These are phyloP conservation scores for Termitomyces sp. DNA, from an alignment of 768 basidiomycete genomes.

Conservation along the genomic window DNA sequence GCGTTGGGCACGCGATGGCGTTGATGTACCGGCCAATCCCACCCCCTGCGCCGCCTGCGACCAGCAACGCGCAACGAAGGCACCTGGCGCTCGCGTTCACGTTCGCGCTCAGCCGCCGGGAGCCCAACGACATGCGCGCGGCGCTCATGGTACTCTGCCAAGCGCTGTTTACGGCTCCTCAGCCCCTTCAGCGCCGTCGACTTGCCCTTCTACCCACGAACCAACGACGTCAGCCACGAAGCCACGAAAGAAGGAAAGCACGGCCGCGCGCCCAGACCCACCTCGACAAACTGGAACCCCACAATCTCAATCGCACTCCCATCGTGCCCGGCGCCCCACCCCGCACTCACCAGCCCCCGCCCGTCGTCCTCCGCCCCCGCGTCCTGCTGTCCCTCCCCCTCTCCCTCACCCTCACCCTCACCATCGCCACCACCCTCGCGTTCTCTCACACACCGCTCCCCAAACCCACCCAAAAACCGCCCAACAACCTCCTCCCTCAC, in stretches of 20 bases:
- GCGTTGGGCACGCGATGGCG: slow-evolving; percentile 31
- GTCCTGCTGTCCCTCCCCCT: slow-evolving; percentile 26
- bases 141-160: slow-evolving; percentile 62
- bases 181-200: slow-evolving; percentile 44
- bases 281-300: slow-evolving; percentile 58
- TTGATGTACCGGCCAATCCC: slow-evolving; percentile 26
- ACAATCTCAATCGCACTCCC: slow-evolving; percentile 74
- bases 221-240: not conserved
- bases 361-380: slow-evolving; percentile 40
- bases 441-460: slow-evolving; percentile 32
- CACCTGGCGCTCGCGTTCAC: not conserved
- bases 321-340: slow-evolving; percentile 78
- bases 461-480: slow-evolving; percentile 41
- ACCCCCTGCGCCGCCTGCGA: slow-evolving; percentile 37
- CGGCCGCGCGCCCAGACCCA: slow-evolving; percentile 24
- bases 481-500: slow-evolving; percentile 41
- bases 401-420: slow-evolving; percentile 26
- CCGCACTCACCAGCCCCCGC: slow-evolving; percentile 55
- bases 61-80: slow-evolving; percentile 27
- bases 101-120: slow-evolving; percentile 3
- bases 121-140: slow-evolving; percentile 43
- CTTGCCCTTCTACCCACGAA: slow-evolving; percentile 38
- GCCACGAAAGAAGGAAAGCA: not conserved
- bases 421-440: slow-evolving; percentile 20
- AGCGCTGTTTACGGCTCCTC: slow-evolving; percentile 61